These are phyloP conservation scores for Acacia confusa DNA, from an alignment of 306 rosid species.

Conservation along the genomic window DNA sequence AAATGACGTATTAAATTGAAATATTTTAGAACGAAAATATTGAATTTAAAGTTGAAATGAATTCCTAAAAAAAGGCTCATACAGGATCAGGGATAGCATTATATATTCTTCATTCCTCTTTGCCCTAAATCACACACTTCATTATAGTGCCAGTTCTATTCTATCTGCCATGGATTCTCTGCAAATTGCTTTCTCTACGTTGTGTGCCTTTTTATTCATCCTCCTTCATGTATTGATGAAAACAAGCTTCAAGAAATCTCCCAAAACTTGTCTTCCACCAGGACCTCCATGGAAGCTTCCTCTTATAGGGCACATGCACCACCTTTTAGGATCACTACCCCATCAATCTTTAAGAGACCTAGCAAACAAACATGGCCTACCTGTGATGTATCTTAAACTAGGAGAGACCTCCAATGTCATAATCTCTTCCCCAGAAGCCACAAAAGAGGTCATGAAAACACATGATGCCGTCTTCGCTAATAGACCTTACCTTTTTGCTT, in stretches of 20 bases:
- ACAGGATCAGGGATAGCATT: not conserved
- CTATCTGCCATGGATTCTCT: not conserved
- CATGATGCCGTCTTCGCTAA: slow-evolving; percentile 31
- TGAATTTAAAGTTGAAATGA: no score
- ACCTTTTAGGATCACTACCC: slow-evolving; percentile 10
- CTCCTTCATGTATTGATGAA: not conserved
- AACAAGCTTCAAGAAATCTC: not conserved
- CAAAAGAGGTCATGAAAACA: slow-evolving; percentile 34
- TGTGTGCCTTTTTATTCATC: not conserved
- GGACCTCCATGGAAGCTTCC: slow-evolving; percentile 32
- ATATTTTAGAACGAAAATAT: not conserved
- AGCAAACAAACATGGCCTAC: slow-evolving; percentile 29
- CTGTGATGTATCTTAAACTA: slow-evolving; percentile 20
- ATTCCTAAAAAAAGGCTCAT: not conserved
- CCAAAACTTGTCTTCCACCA: slow-evolving; percentile 17
- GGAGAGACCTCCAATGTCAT: slow-evolving; percentile 18
- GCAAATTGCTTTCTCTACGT: not conserved
- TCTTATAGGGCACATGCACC: slow-evolving; percentile 28
- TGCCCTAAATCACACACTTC: not conserved
- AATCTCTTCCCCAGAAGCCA: slow-evolving; percentile 27
- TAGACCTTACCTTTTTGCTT: slow-evolving; percentile 11
- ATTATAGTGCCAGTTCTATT: not conserved
- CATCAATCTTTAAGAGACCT: slow-evolving; percentile 17
- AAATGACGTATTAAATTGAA: no score
- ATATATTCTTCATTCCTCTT: not conserved